A percentile compares a stretch with the other conserved stretches of the same genome.
phyloP scores from a whole-genome alignment of 2,329 filamentous ascomycete species.

The Penicillium sp. region DNA sequence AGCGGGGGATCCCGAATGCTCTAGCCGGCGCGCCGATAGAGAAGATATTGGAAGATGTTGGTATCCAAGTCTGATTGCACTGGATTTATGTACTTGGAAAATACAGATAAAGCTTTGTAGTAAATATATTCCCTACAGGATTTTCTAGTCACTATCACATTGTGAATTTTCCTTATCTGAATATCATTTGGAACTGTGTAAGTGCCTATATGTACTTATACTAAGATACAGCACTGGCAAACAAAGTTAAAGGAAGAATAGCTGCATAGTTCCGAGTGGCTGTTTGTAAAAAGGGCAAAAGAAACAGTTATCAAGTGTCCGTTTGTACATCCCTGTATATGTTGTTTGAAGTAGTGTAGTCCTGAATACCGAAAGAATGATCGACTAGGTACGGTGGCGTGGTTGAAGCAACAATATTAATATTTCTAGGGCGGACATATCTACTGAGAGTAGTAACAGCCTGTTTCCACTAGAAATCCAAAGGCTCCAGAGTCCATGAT shows the following conservation, averaged over 20 bases:
- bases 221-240: not conserved
- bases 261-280: not conserved
- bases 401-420: no score
- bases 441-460: not conserved
- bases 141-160: not conserved
- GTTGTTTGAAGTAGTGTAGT: not conserved
- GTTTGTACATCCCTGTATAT: not conserved
- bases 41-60: not conserved
- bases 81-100: not conserved
- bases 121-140: not conserved
- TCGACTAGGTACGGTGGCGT: not conserved
- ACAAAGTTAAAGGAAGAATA: not conserved
- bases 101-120: not conserved
- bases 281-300: not conserved
- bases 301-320: not conserved
- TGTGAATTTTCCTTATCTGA: not conserved
- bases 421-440: not conserved
- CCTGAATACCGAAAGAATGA: conserved; percentile 1
- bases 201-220: not conserved
- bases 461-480: not conserved
- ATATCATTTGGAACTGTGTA: not conserved
- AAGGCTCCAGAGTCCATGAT: not conserved
- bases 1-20: conserved; percentile 17
- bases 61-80: not conserved
- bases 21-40: not conserved